Percentiles rank a stretch among this genome's conserved stretches.
Conservation (phyloP, 129 eudicot genomes). For the Deinandra increscens region DNA sequence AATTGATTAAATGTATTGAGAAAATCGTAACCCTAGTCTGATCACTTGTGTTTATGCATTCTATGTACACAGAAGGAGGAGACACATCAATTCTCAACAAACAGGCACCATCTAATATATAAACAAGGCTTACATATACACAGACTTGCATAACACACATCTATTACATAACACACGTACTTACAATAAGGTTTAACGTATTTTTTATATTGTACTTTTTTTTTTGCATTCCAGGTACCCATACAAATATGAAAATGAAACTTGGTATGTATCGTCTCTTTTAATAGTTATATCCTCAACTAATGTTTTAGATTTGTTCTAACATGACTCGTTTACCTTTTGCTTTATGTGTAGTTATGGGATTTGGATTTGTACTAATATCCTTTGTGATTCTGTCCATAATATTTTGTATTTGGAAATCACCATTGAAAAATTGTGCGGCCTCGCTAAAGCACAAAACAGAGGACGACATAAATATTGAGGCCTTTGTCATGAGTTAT, state of each 20-base stretch:
- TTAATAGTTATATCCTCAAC: neutral
- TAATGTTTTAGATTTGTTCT: neutral
- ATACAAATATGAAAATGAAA: neutral
- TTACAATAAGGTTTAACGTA: neutral
- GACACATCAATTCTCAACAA: too few species aligned
- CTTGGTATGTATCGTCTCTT: neutral
- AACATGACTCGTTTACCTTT: neutral
- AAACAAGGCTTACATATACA: too few species aligned
- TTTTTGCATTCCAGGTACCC: neutral
- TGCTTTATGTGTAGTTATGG: conserved; percentile 5
- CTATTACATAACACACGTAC: too few species aligned
- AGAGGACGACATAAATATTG: conserved; percentile 22
- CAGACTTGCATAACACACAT: too few species aligned
- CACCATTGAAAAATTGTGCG: neutral
- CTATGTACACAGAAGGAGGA: too few species aligned
- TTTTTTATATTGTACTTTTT: neutral
- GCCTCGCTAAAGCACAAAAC: conserved; percentile 14
- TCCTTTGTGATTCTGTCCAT: neutral
- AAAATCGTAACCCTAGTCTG: too few species aligned
- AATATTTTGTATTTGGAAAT: neutral
- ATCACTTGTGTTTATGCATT: too few species aligned
- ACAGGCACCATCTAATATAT: too few species aligned
- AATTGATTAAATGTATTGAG: too few species aligned
- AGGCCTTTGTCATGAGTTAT: conserved; percentile 22
- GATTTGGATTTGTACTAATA: neutral